Percentiles rank a stretch among this genome's conserved stretches.
phyloP scores from a whole-genome alignment of 805 yeast genomes.

The Ascoidea tarda region DNA sequence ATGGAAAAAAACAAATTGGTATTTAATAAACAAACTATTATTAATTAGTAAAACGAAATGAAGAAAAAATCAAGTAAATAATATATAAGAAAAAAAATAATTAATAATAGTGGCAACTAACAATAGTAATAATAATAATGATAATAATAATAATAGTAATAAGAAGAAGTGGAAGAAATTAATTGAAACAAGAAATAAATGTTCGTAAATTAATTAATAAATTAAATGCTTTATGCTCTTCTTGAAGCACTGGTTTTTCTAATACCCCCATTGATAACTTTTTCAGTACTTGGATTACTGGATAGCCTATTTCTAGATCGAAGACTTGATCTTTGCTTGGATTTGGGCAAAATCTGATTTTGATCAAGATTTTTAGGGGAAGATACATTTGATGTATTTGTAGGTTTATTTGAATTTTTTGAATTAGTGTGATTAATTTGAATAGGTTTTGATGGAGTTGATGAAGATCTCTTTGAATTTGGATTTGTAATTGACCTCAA shows the following conservation, averaged over 20 bases:
- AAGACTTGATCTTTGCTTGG: background rate
- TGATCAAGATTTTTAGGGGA: background rate
- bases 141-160: too few relatives aligned
- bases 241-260: background rate
- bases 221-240: background rate
- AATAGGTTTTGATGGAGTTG: constrained; percentile 3
- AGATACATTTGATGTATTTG: background rate
- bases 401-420: background rate
- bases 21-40: background rate
- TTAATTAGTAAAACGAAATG: background rate
- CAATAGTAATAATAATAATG: too few relatives aligned
- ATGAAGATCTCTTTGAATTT: constrained; percentile 10
- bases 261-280: background rate
- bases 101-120: too few relatives aligned
- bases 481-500: constrained; percentile 15
- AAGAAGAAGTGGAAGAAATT: too few relatives aligned
- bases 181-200: too few relatives aligned
- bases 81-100: too few relatives aligned
- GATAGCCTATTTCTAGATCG: constrained; percentile 3
- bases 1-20: too few relatives aligned
- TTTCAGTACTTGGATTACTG: background rate
- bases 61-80: background rate
- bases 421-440: background rate
- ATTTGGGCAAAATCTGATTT: background rate
- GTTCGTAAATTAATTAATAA: too few relatives aligned